Conservation (phyloP, 106 monocot species). For the Dendrobium catenatum region DNA sequence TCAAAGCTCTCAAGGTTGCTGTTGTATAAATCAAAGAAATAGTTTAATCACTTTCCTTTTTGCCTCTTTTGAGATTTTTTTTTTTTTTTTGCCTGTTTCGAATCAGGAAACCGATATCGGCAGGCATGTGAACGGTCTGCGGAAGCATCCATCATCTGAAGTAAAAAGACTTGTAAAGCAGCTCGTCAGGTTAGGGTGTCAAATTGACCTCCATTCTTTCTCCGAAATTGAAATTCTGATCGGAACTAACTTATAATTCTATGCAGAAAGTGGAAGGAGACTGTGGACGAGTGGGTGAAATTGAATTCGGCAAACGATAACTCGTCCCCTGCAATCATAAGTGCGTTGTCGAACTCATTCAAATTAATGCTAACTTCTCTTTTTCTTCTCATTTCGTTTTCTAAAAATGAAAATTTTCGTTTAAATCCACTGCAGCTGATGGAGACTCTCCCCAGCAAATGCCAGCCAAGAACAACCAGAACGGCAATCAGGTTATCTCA, state of each 20-base stretch:
- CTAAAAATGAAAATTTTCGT: conserved; percentile 7
- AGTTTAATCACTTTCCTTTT: neutral
- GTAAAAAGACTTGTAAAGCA: conserved; percentile 44
- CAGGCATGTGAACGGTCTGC: conserved; percentile 43
- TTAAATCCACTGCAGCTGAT: conserved; percentile 32
- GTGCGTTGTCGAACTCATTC: conserved; percentile 22
- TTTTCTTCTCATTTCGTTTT: neutral
- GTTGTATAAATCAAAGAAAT: neutral
- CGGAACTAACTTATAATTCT: neutral
- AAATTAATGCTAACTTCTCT: neutral
- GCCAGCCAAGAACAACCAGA: conserved; percentile 20
- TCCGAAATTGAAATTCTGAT: neutral
- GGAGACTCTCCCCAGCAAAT: conserved; percentile 39
- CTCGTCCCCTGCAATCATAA: conserved; percentile 30
- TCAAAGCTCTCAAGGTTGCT: conserved; percentile 54
- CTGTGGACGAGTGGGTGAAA: conserved; percentile 61
- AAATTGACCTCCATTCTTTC: neutral
- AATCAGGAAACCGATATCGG: conserved; percentile 58
- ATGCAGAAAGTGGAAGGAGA: conserved; percentile 61
- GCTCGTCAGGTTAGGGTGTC: conserved; percentile 36
- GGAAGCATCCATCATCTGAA: conserved; percentile 54
- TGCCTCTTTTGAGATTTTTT: neutral
- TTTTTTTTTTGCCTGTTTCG: conserved; percentile 6
- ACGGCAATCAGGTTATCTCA: conserved; percentile 37
- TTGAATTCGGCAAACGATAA: conserved; percentile 21